Evolutionary conservation across 441 rosid species (phyloP).

Genomic region (Gossypium laxum): DNA sequence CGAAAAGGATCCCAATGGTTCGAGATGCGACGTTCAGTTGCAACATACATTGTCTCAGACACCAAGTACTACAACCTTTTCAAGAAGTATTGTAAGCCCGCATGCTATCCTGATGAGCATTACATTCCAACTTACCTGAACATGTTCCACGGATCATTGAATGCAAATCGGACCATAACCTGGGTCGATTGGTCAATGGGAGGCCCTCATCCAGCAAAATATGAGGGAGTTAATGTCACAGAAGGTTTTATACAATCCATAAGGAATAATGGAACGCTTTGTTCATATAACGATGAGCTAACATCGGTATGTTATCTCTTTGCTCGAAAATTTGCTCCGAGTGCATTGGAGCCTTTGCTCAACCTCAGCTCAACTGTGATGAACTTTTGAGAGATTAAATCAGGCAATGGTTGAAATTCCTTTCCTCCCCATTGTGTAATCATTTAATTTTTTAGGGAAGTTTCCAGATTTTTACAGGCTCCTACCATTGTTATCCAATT

Average conservation of each 20-base stretch:
- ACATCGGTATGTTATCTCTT: constrained; percentile 68
- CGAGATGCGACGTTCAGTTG: constrained; percentile 61
- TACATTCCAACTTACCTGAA: constrained; percentile 71
- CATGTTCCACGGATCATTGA: constrained; percentile 63
- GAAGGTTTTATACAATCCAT: constrained; percentile 52
- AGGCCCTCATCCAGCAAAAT: constrained; percentile 77
- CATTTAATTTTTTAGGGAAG: not conserved
- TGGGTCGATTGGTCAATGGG: constrained; percentile 83
- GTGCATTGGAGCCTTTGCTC: constrained; percentile 59
- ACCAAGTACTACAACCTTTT: constrained; percentile 56
- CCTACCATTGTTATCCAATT: not conserved
- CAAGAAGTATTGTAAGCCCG: constrained; percentile 68
- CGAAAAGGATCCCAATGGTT: constrained; percentile 41
- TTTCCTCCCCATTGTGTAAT: not conserved
- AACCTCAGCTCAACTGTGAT: constrained; percentile 51
- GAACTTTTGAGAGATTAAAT: constrained; percentile 42
- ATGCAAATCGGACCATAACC: constrained; percentile 65
- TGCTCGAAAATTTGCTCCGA: constrained; percentile 76
- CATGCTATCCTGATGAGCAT: constrained; percentile 93
- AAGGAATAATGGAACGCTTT: constrained; percentile 48
- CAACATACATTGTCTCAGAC: constrained; percentile 58
- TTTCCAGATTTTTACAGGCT: not conserved
- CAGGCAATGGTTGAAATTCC: not conserved
- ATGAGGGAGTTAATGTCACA: constrained; percentile 39
- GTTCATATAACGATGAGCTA: constrained; percentile 53